Evolutionary conservation across 495 filamentous ascomycete species (phyloP), one percentile per base, ranked within the genome.

Genomic region (Daldinia vernicosa): DNA sequence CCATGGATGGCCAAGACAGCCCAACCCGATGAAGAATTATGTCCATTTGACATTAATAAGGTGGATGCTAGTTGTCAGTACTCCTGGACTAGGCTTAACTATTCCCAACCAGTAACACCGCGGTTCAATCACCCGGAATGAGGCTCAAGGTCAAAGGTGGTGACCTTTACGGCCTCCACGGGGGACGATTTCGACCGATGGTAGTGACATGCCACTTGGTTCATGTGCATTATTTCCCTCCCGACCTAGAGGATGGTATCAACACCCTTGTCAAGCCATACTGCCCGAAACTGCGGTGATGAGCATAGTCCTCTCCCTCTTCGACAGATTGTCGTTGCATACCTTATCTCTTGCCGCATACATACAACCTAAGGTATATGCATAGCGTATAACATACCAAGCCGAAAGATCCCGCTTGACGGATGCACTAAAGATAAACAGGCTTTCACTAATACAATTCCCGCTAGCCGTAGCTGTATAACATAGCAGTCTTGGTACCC

Each of bases 11-110:
- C 50, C 14, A 53, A 17, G 19, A 22, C 11, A 47, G 19, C 1
- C 43, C 43, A 47, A 47, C 43, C 19, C 11, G 43, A 47, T 47
- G 43, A 47, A 47, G 43, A 47, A 47, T 47, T 4, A 53, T 53
- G 50, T n/a, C 4, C 27, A 2, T 6, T 24, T 53, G 17, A 4
- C 50, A 53, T 28, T 30, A 17, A 53, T n/a, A 22, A 33, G 52
- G 30, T 14, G 52, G 52, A 32, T 7, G 30, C 52, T 30, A 55
- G 27, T 14, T 33, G 14, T 0, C 52, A 35, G 33, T 22, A 3
- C 50, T 53, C 14, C 50, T 17, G 5, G 11, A 14, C 26, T 53
- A 53, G 27, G 27, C 27, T 30, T 24, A 24, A 7, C 3, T 30
- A 53, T 28, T 6, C 50, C 12, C 26, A 24, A 9, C 15, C 6